These are phyloP conservation scores for Aaosphaeria arxii DNA, from an alignment of 2,329 filamentous ascomycete genomes.

Conservation along the genomic window DNA sequence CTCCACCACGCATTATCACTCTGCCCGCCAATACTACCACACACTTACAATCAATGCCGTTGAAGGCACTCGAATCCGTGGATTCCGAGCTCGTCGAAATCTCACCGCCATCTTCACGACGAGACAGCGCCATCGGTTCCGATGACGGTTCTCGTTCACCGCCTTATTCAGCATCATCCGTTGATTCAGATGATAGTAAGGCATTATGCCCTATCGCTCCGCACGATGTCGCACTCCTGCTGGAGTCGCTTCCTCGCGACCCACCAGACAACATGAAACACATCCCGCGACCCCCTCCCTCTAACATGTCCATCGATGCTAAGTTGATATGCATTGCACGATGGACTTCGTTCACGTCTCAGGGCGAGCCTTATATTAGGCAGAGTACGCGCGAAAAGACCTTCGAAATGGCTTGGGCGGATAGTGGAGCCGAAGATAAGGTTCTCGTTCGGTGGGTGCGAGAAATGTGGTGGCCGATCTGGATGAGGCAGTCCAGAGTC, in stretches of 20 bases:
- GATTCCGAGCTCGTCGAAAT: neutral
- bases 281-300: constrained; percentile 11
- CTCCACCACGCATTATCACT: neutral
- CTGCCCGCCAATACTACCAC: neutral
- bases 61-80: neutral
- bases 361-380: constrained; percentile 12
- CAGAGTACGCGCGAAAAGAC: constrained; percentile 15
- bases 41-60: neutral
- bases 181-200: no score
- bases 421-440: constrained; percentile 11
- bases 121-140: neutral
- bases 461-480: constrained; percentile 22
- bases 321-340: constrained; percentile 23
- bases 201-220: neutral
- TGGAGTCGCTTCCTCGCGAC: constrained; percentile 9
- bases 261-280: constrained; percentile 6
- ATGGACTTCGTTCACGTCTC: constrained; percentile 19
- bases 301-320: constrained; percentile 15
- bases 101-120: neutral
- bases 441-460: constrained; percentile 13
- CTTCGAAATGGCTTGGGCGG: constrained; percentile 18
- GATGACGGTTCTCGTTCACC: neutral
- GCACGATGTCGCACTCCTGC: constrained; percentile 6
- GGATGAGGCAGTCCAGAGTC: constrained; percentile 17
- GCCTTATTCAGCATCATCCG: neutral